Conservation (phyloP, 225 moss, liverwort and hornwort species). For the Polytrichum commune region DNA sequence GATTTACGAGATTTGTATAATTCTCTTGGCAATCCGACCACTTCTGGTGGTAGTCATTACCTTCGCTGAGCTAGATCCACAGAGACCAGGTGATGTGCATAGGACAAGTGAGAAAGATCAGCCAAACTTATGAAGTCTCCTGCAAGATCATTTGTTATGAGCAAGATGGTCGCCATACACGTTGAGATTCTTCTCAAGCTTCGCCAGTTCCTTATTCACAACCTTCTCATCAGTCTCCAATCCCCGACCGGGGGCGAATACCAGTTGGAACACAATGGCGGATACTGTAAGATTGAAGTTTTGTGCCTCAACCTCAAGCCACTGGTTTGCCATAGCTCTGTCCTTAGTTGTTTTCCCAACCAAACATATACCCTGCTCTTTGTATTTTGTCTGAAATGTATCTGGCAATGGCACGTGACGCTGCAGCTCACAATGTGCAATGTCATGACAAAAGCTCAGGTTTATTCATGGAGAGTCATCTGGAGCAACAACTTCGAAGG, state of each 20-base stretch:
- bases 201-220: background rate
- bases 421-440: background rate
- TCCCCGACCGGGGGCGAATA: background rate
- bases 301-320: constrained; percentile 20
- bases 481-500: too few relatives aligned
- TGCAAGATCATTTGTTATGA: constrained; percentile 30
- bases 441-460: too few relatives aligned
- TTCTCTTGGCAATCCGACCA: too few relatives aligned
- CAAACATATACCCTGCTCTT: constrained; percentile 5
- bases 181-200: constrained; percentile 23
- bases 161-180: constrained; percentile 31
- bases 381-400: constrained; percentile 13
- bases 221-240: background rate
- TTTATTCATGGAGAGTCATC: background rate
- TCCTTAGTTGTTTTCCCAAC: constrained; percentile 8
- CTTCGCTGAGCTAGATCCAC: background rate
- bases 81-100: constrained; percentile 19
- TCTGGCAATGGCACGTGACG: constrained; percentile 15
- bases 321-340: constrained; percentile 13
- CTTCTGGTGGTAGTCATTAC: too few relatives aligned
- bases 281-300: background rate
- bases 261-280: background rate
- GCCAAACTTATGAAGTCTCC: constrained; percentile 41
- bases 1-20: too few relatives aligned
- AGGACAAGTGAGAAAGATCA: constrained; percentile 34